These are phyloP conservation scores for Syzygium malaccense DNA, from an alignment of 441 rosid species.

Conservation along the genomic window DNA sequence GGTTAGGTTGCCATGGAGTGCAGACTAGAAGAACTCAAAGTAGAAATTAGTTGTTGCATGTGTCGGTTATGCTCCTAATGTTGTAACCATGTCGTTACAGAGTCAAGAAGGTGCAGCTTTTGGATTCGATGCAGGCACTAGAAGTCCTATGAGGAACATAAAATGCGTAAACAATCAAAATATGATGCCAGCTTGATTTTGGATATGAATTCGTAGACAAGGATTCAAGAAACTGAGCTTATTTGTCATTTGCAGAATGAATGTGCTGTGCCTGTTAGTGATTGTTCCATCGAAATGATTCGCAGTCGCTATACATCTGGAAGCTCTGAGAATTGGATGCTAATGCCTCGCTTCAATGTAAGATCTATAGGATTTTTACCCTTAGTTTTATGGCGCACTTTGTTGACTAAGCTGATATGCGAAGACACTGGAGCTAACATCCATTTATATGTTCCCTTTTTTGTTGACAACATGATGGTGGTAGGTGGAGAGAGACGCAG, in stretches of 20 bases:
- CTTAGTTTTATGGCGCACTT: background rate
- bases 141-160: constrained; percentile 65
- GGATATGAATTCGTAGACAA: background rate
- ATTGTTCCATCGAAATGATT: constrained; percentile 47
- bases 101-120: constrained; percentile 89
- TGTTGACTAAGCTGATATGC: background rate
- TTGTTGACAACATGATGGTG: constrained; percentile 75
- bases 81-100: constrained; percentile 15
- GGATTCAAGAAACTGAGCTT: constrained; percentile 1
- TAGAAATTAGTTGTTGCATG: background rate
- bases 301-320: constrained; percentile 30
- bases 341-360: constrained; percentile 80
- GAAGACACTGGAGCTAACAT: background rate
- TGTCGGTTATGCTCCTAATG: background rate
- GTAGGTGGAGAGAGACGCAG: constrained; percentile 48
- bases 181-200: constrained; percentile 23
- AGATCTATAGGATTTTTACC: background rate
- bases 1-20: too few relatives aligned
- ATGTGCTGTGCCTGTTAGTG: background rate
- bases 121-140: constrained; percentile 57
- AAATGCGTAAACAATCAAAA: constrained; percentile 41
- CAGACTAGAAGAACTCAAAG: too few relatives aligned
- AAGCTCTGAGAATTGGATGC: constrained; percentile 82
- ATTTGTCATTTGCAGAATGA: constrained; percentile 36
- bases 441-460: background rate